phyloP scores from a whole-genome alignment of 1,139 yeast genomes.

The Yamadazyma epiphylla region DNA sequence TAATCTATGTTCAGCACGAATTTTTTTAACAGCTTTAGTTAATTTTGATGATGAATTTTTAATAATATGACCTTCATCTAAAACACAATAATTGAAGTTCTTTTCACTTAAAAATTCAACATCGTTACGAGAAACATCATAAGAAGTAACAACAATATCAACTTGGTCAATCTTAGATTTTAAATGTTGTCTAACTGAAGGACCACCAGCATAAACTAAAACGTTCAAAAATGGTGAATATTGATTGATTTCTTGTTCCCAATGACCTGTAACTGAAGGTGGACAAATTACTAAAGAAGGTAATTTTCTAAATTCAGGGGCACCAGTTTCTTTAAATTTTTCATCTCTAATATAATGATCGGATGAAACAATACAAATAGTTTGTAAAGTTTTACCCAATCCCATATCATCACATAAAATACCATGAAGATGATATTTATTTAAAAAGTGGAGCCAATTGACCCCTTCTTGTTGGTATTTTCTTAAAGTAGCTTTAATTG shows the following conservation, averaged over 20 bases:
- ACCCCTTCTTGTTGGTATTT: conserved; percentile 98
- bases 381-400: conserved; percentile 92
- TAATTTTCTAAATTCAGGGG: conserved; percentile 67
- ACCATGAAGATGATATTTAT: conserved; percentile 93
- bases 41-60: conserved; percentile 87
- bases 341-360: conserved; percentile 87
- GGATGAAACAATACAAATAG: conserved; percentile 94
- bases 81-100: conserved; percentile 88
- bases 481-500: conserved; percentile 88
- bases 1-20: conserved; percentile 84
- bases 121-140: conserved; percentile 95
- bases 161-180: conserved; percentile 51
- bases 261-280: conserved; percentile 95
- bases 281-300: conserved; percentile 93
- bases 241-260: conserved; percentile 93
- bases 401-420: conserved; percentile 99
- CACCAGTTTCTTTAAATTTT: conserved; percentile 55
- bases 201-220: conserved; percentile 89
- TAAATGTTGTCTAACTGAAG: conserved; percentile 62
- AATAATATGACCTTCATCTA: conserved; percentile 97
- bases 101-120: conserved; percentile 55
- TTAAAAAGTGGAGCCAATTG: conserved; percentile 94
- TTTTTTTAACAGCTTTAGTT: conserved; percentile 79
- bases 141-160: conserved; percentile 90
- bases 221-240: conserved; percentile 87